A percentile compares a stretch with the other conserved stretches of the same genome.
Conservation (phyloP, 129 eudicot species). For the Escallonia herrerae region DNA sequence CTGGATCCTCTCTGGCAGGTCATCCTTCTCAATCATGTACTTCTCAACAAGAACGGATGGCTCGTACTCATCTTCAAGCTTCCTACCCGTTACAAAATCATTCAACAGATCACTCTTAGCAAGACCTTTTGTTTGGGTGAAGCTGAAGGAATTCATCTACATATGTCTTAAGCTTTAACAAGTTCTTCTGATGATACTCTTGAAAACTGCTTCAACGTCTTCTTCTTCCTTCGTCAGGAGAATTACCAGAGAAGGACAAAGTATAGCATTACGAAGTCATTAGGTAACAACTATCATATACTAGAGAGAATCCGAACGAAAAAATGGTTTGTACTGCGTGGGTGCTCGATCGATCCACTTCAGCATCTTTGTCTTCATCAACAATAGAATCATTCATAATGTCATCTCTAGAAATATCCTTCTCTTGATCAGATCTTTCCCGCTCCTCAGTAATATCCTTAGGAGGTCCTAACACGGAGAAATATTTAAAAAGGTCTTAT, state of each 20-base stretch:
- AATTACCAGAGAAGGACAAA: neutral
- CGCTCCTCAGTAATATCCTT: neutral
- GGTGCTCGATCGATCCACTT: neutral
- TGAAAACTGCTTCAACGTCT: neutral
- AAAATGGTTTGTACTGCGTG: neutral
- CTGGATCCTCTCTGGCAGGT: conserved; percentile 3
- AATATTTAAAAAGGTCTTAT: no score
- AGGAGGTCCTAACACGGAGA: no score
- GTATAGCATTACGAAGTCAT: neutral
- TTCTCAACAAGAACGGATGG: neutral
- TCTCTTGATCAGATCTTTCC: neutral
- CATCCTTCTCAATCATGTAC: conserved; percentile 1
- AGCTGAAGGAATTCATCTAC: neutral
- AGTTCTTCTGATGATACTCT: neutral
- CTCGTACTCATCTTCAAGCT: neutral
- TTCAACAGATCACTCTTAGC: neutral
- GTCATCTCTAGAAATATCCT: neutral
- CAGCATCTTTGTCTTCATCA: neutral
- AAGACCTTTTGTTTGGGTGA: neutral
- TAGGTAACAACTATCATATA: neutral
- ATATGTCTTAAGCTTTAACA: neutral
- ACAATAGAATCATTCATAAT: neutral
- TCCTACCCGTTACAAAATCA: neutral
- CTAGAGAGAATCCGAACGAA: neutral
- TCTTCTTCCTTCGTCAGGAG: neutral